These are phyloP conservation scores for Triadica sebifera DNA, from an alignment of 345 rosid genomes.

Conservation along the genomic window DNA sequence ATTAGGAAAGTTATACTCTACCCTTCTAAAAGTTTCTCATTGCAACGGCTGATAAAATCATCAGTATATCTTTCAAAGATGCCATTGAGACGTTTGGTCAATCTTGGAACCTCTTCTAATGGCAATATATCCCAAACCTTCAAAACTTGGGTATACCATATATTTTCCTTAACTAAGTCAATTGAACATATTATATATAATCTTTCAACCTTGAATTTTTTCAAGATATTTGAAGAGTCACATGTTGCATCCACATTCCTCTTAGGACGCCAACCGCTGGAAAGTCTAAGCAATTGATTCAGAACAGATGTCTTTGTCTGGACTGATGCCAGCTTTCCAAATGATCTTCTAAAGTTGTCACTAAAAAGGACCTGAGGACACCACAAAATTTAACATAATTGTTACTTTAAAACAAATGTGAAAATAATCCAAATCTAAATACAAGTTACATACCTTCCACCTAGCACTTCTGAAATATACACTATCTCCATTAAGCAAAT, in stretches of 20 bases:
- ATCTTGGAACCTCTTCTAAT: conserved; percentile 32
- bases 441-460: conserved; percentile 46
- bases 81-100: conserved; percentile 43
- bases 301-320: conserved; percentile 27
- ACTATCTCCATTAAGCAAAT: conserved; percentile 35
- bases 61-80: conserved; percentile 36
- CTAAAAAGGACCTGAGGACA: conserved; percentile 46
- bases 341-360: conserved; percentile 46
- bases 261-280: conserved; percentile 57
- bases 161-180: conserved; percentile 37
- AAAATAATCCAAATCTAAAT: neutral
- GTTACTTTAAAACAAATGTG: neutral
- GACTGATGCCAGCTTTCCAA: conserved; percentile 37
- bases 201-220: conserved; percentile 42
- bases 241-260: conserved; percentile 36
- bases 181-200: conserved; percentile 39
- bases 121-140: conserved; percentile 59
- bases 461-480: conserved; percentile 33
- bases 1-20: conserved; percentile 27
- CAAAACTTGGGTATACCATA: conserved; percentile 38
- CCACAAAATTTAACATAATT: neutral
- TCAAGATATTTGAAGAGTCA: conserved; percentile 39
- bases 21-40: conserved; percentile 50
- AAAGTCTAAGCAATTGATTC: conserved; percentile 33
- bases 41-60: conserved; percentile 45